A percentile compares a stretch with the other conserved stretches of the same genome.
Evolutionary conservation across 2,329 filamentous ascomycete species (phyloP).

Genomic region (Drechslerella coelobrocha): DNA sequence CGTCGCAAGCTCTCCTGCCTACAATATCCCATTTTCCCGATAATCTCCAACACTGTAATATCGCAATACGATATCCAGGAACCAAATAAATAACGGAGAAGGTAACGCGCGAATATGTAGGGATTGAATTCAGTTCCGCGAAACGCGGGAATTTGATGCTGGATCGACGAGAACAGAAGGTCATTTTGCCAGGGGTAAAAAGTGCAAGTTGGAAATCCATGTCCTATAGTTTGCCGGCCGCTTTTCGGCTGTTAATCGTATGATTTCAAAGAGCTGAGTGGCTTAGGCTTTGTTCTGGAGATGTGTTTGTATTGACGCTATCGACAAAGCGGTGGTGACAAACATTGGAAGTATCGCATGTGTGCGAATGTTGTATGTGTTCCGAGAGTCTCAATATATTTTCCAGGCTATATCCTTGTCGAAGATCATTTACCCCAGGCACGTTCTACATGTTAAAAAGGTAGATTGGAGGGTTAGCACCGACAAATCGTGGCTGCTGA

Average conservation of each 20-base stretch:
- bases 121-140: background rate
- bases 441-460: constrained; percentile 4
- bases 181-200: background rate
- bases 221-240: constrained; percentile 15
- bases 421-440: constrained; percentile 41
- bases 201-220: constrained; percentile 20
- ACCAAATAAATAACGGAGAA: too few relatives aligned
- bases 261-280: constrained; percentile 26
- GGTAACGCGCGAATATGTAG: too few relatives aligned
- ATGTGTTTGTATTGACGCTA: background rate
- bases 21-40: too few relatives aligned
- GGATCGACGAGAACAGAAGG: constrained; percentile 1
- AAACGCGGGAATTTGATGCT: constrained; percentile 2
- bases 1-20: too few relatives aligned
- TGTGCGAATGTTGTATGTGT: constrained; percentile 3
- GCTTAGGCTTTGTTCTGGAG: background rate
- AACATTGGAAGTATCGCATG: background rate
- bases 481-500: background rate
- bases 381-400: constrained; percentile 17
- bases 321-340: background rate
- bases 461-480: constrained; percentile 24
- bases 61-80: too few relatives aligned
- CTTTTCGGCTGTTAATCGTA: constrained; percentile 38
- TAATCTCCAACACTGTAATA: too few relatives aligned
- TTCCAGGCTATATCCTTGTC: constrained; percentile 39